phyloP scores from a whole-genome alignment of 345 rosid species.

The Eucalyptus curtisii region DNA sequence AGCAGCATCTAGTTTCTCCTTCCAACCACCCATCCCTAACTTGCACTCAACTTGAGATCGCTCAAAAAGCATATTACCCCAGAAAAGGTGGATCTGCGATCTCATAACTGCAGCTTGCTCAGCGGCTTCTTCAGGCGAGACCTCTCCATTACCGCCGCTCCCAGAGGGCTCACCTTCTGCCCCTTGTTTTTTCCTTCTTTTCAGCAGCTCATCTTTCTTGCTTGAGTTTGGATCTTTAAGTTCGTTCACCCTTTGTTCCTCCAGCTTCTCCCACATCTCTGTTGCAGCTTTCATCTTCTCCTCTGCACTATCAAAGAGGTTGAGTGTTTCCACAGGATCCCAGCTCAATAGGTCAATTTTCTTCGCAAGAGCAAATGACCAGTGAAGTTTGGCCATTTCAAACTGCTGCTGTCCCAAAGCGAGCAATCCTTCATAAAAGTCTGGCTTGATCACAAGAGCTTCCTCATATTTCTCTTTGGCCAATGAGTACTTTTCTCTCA shows the following conservation, averaged over 20 bases:
- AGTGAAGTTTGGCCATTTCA: constrained; percentile 97
- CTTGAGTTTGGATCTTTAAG: constrained; percentile 51
- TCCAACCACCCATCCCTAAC: constrained; percentile 63
- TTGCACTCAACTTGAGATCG: constrained; percentile 98
- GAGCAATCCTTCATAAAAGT: constrained; percentile 89
- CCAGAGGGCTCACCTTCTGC: constrained; percentile 31
- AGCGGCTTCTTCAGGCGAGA: constrained; percentile 78
- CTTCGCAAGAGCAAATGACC: constrained; percentile 79
- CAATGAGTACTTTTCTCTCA: constrained; percentile 72
- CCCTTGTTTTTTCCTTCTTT: constrained; percentile 70
- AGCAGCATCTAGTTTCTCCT: constrained; percentile 65
- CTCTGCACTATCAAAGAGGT: constrained; percentile 75
- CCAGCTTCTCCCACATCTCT: constrained; percentile 95
- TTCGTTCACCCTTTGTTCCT: constrained; percentile 64
- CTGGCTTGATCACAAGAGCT: constrained; percentile 76
- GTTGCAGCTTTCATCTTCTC: constrained; percentile 93
- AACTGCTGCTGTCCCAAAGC: constrained; percentile 95
- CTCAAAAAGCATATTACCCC: constrained; percentile 97
- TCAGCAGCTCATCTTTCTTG: constrained; percentile 69
- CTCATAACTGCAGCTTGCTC: constrained; percentile 95
- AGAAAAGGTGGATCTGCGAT: constrained; percentile 96
- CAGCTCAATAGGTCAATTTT: constrained; percentile 67
- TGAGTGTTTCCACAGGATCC: constrained; percentile 68
- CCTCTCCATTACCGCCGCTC: constrained; percentile 22
- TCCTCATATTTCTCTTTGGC: constrained; percentile 75